phyloP scores from a whole-genome alignment of 2,329 filamentous ascomycete species.

The Pseudogymnoascus sp. region DNA sequence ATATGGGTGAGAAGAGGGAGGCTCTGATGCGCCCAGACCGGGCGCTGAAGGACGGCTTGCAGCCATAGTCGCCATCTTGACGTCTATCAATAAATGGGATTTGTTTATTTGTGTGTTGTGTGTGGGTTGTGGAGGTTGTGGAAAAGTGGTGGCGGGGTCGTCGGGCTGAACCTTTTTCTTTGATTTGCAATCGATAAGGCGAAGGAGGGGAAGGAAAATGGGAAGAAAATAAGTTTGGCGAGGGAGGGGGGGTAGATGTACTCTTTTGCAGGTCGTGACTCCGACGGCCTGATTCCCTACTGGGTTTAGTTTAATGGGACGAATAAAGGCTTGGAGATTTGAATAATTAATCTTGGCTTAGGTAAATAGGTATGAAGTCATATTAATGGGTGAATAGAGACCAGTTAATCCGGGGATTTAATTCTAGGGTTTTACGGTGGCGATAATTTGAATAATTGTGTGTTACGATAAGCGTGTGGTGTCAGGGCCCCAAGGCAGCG shows the following conservation, averaged over 20 bases:
- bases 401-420: not conserved
- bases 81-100: conserved; percentile 1
- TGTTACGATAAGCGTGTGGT: conserved; percentile 1
- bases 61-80: conserved; percentile 43
- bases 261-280: not conserved
- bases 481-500: not conserved
- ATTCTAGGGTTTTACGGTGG: conserved; percentile 4
- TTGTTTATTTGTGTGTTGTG: not conserved
- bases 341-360: not conserved
- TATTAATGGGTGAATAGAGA: not conserved
- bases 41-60: conserved; percentile 29
- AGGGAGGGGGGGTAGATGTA: not conserved
- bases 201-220: conserved; percentile 4
- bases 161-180: conserved; percentile 3
- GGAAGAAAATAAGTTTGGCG: conserved; percentile 8
- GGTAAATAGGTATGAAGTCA: not conserved
- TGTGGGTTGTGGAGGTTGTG: not conserved
- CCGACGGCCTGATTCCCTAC: not conserved
- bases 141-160: conserved; percentile 7
- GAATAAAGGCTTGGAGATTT: not conserved
- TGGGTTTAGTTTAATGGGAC: not conserved
- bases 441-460: conserved; percentile 2
- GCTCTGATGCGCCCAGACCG: conserved; percentile 19
- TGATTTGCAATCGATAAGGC: conserved; percentile 10
- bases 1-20: conserved; percentile 66